Base-by-base conservation (phyloP, 345 rosid genomes). In the Lumnitzera littorea region DNA sequence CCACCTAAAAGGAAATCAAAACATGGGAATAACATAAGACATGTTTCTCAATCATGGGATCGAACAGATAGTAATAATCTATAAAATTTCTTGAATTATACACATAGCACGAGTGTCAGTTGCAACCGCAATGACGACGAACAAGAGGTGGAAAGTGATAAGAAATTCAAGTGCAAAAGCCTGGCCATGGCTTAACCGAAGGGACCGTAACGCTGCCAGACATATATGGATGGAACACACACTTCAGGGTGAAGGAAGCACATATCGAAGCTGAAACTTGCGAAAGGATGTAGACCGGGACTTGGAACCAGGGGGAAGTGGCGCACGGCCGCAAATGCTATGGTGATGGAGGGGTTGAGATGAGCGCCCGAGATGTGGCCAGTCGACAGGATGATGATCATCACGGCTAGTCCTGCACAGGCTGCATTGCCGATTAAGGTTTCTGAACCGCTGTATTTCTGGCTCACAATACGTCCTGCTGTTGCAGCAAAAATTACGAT, bases 281-380 rank as follows among this genome's bases (percentile, higher is more conserved):
- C 0, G 69, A 57, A 13, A 57, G 52, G 25, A 75, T 36, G 50
- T 75, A 61, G n/a, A 29, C 70, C 2, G 70, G 63, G 7, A 75
- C 86, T 63, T 72, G 72, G 59, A 15, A 43, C 68, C 72, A 66
- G 2, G 84, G 84, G 79, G 48, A 80, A 78, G 46, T 68, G 70
- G 25, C 59, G 57, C 3, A 57, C 63, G n/a, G 67, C 52, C 0
- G 79, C 80, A 25, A 80, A 68, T 24, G 80, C 82, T 49, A 80
- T 56, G 15, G 82, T 76, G 25, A 84, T 72, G 15, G 82, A 81
- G n/a, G 80, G 85, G 48, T 83, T 83, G 66, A 78, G 74, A 72
- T 83, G 84, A 53, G 78, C 82, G 46, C 89, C 85, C 1, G 82
- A 80, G 52, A 83, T 62, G 56, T 76, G 86, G 11, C 89, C 84